phyloP scores from a whole-genome alignment of 495 filamentous ascomycete species.

The Parachaetomium inaequale region DNA sequence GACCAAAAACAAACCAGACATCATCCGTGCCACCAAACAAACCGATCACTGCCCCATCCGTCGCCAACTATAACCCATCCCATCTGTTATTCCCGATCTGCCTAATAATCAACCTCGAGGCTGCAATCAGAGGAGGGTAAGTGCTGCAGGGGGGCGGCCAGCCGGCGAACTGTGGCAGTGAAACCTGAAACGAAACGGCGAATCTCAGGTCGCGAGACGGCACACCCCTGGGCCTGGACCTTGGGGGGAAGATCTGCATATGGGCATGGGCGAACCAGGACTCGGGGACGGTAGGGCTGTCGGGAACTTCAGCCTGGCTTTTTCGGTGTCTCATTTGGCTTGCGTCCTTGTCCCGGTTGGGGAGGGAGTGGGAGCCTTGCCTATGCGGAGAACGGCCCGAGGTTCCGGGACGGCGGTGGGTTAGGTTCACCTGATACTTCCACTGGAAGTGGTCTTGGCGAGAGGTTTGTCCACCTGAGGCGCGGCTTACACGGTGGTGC shows the following conservation, averaged over 20 bases:
- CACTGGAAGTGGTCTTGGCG: neutral
- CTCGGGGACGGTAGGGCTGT: neutral
- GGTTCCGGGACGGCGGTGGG: neutral
- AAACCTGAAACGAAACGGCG: constrained; percentile 5
- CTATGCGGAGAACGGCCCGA: neutral
- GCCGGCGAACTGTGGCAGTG: neutral
- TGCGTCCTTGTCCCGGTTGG: neutral
- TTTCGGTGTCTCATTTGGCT: neutral
- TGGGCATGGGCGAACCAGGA: neutral
- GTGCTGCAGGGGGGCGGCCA: neutral
- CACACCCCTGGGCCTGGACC: neutral
- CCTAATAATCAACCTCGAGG: neutral
- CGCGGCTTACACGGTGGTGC: neutral
- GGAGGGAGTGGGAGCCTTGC: no score
- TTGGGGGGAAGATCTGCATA: neutral
- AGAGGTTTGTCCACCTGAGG: no score
- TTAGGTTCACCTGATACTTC: neutral
- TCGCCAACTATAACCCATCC: no score
- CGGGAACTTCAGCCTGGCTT: neutral
- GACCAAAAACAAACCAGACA: neutral
- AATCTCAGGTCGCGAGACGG: neutral
- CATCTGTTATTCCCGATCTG: neutral
- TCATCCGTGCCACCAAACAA: neutral
- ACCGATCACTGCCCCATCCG: neutral
- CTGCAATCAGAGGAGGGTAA: neutral